phyloP scores from a whole-genome alignment of 2,329 filamentous ascomycete species.

The Sporothrix globosa region DNA sequence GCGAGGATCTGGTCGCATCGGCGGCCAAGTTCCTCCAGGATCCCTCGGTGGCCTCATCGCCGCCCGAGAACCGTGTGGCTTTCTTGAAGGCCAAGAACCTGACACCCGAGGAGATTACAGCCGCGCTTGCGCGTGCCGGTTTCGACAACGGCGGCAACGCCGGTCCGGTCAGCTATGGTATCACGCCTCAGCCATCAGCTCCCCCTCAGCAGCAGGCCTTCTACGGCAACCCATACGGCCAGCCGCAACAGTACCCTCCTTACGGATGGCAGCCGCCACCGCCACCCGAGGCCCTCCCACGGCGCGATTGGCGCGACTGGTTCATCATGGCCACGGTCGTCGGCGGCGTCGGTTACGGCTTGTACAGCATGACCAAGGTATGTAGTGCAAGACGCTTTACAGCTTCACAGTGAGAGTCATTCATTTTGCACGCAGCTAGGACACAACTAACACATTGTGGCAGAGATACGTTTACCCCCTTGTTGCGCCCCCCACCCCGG shows the following conservation, averaged over 20 bases:
- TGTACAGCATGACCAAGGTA: slow-evolving; percentile 87
- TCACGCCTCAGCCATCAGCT: not conserved
- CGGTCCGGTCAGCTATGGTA: slow-evolving; percentile 39
- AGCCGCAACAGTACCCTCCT: slow-evolving; percentile 53
- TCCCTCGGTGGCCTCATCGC: slow-evolving; percentile 83
- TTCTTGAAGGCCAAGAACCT: slow-evolving; percentile 97
- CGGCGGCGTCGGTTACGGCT: slow-evolving; percentile 82
- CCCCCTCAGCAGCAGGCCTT: slow-evolving; percentile 45
- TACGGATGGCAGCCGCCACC: slow-evolving; percentile 60
- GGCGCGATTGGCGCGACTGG: slow-evolving; percentile 96
- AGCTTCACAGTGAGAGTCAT: too few relatives aligned
- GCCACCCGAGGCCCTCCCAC: slow-evolving; percentile 64
- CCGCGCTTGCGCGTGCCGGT: slow-evolving; percentile 75
- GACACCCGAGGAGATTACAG: slow-evolving; percentile 91
- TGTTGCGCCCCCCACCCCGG: slow-evolving; percentile 89
- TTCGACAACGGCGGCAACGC: slow-evolving; percentile 52
- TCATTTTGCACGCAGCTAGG: too few relatives aligned
- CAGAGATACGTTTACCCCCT: slow-evolving; percentile 89
- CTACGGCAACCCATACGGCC: slow-evolving; percentile 50
- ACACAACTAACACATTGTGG: not conserved
- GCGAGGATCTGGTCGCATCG: slow-evolving; percentile 88
- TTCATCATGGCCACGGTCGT: slow-evolving; percentile 99
- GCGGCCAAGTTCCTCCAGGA: slow-evolving; percentile 89
- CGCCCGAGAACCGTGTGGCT: slow-evolving; percentile 88
- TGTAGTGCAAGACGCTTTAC: slow-evolving; percentile 26